Conservation (phyloP, 768 basidiomycete genomes). For the Mycena leptocephala region DNA sequence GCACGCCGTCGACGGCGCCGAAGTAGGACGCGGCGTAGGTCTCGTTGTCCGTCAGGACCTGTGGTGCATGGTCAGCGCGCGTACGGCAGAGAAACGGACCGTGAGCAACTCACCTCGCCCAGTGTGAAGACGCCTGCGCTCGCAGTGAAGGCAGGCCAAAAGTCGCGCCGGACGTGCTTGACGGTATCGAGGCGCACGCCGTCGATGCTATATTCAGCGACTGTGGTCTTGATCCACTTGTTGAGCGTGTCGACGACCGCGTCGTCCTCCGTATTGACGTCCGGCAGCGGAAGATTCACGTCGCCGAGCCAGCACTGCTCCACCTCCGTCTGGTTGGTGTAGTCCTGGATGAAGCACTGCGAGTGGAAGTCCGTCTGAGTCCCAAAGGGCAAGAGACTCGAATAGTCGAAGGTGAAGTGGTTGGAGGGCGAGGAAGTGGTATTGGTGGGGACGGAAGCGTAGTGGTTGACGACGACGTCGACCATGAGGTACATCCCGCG, state of each 20-base stretch:
- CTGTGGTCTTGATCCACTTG: constrained; percentile 74
- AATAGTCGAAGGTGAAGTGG: constrained; percentile 45
- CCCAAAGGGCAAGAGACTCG: constrained; percentile 48
- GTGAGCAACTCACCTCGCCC: constrained; percentile 71
- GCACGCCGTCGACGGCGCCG: constrained; percentile 66
- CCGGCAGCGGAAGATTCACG: constrained; percentile 72
- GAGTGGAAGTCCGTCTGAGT: constrained; percentile 65
- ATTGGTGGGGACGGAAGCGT: constrained; percentile 36
- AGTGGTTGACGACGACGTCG: constrained; percentile 84
- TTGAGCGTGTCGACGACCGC: constrained; percentile 68
- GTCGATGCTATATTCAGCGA: constrained; percentile 73
- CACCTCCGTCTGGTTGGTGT: constrained; percentile 68
- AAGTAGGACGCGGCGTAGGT: constrained; percentile 60
- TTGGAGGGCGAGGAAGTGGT: constrained; percentile 2
- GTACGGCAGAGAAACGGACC: constrained; percentile 36
- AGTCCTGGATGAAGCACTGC: constrained; percentile 77
- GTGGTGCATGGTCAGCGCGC: neutral
- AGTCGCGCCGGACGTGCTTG: constrained; percentile 73
- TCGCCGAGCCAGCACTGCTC: constrained; percentile 89
- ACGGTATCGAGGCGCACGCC: constrained; percentile 81
- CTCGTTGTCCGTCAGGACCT: constrained; percentile 42
- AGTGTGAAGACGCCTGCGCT: constrained; percentile 81
- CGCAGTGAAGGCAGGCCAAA: constrained; percentile 77
- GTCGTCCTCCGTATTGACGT: constrained; percentile 80
- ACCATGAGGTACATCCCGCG: constrained; percentile 80